phyloP scores from a whole-genome alignment of 2,329 filamentous ascomycete species.

The Paraphoma chrysanthemicola region DNA sequence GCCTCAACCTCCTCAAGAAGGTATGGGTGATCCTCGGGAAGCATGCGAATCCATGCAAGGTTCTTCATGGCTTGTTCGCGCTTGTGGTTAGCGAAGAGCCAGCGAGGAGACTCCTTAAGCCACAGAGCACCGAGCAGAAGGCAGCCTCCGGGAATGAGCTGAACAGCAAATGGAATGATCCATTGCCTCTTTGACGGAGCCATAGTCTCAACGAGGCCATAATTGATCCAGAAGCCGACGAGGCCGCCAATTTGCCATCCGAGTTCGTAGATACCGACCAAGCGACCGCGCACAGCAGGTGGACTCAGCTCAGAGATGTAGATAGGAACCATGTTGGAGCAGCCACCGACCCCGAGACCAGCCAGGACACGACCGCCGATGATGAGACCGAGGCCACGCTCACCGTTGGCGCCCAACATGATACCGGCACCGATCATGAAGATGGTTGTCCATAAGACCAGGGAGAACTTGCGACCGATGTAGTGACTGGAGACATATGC shows the following conservation, averaged over 20 bases:
- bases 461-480: constrained; percentile 69
- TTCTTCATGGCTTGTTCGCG: constrained; percentile 52
- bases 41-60: constrained; percentile 69
- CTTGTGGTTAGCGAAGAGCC: constrained; percentile 51
- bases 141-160: constrained; percentile 71
- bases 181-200: constrained; percentile 53
- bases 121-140: constrained; percentile 56
- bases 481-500: constrained; percentile 69
- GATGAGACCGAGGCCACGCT: constrained; percentile 61
- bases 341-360: constrained; percentile 63
- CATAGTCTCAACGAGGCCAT: constrained; percentile 54
- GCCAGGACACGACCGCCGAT: constrained; percentile 65
- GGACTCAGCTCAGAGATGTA: constrained; percentile 67
- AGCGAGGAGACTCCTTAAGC: constrained; percentile 53
- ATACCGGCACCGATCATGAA: constrained; percentile 74
- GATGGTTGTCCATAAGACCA: constrained; percentile 66
- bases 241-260: constrained; percentile 58
- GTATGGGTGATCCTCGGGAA: constrained; percentile 66
- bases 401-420: constrained; percentile 65
- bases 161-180: constrained; percentile 64
- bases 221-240: constrained; percentile 50
- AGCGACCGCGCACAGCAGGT: constrained; percentile 64
- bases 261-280: constrained; percentile 58
- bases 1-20: constrained; percentile 75
- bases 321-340: constrained; percentile 65